These are phyloP conservation scores for Candida manassasensis DNA, from an alignment of 805 yeast species.

Conservation along the genomic window DNA sequence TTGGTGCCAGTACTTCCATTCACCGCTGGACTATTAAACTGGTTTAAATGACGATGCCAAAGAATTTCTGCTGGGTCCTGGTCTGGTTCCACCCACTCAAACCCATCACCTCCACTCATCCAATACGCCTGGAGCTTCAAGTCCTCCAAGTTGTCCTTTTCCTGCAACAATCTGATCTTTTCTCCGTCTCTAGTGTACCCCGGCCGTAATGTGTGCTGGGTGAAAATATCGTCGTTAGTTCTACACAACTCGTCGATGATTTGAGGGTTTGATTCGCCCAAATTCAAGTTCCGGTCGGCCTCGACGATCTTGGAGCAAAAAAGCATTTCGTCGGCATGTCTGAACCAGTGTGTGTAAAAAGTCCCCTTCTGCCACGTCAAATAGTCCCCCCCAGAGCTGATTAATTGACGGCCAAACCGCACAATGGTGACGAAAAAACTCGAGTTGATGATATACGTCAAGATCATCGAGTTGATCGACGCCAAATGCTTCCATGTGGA, in stretches of 20 bases:
- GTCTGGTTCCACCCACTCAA: conserved; percentile 87
- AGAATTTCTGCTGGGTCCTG: conserved; percentile 75
- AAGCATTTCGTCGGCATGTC: conserved; percentile 62
- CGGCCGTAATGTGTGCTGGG: conserved; percentile 24
- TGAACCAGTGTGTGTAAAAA: conserved; percentile 57
- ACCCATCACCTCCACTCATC: conserved; percentile 83
- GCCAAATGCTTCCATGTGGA: conserved; percentile 33
- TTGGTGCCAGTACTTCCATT: conserved; percentile 9
- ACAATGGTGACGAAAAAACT: conserved; percentile 39
- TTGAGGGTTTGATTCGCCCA: conserved; percentile 30
- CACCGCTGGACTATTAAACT: conserved; percentile 19
- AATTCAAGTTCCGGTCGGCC: conserved; percentile 53
- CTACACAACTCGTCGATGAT: conserved; percentile 38
- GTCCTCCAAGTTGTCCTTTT: conserved; percentile 59
- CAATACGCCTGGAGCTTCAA: conserved; percentile 74
- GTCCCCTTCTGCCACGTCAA: conserved; percentile 65
- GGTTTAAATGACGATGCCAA: conserved; percentile 31
- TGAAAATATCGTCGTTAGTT: conserved; percentile 20
- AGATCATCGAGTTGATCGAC: conserved; percentile 44
- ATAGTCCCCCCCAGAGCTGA: conserved; percentile 44
- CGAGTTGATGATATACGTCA: conserved; percentile 37
- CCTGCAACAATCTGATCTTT: conserved; percentile 34
- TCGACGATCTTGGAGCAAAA: conserved; percentile 64
- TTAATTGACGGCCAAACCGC: conserved; percentile 35
- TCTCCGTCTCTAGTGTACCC: conserved; percentile 35